Conservation (phyloP, 768 basidiomycete species). For the Royoungia palumana region DNA sequence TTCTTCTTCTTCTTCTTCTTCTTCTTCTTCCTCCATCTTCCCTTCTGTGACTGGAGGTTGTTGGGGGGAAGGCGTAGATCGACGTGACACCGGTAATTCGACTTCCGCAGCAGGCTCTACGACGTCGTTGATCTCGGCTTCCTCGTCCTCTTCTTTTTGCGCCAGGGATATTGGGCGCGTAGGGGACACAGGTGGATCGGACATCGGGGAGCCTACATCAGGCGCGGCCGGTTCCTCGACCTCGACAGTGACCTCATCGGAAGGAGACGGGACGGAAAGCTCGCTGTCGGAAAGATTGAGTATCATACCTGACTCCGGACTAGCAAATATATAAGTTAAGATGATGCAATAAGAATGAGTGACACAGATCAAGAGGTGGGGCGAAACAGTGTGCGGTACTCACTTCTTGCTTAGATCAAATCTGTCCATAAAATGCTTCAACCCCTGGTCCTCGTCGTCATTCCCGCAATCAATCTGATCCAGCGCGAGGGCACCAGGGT, state of each 20-base stretch:
- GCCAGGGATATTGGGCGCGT: constrained; percentile 20
- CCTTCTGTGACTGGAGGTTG: constrained; percentile 6
- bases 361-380: not conserved
- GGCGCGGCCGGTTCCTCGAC: constrained; percentile 10
- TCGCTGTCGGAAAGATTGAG: constrained; percentile 35
- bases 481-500: constrained; percentile 38
- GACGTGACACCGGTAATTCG: constrained; percentile 12
- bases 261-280: constrained; percentile 20
- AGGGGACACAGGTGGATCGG: constrained; percentile 32
- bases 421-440: constrained; percentile 52
- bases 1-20: constrained; percentile 11
- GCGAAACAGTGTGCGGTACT: constrained; percentile 18
- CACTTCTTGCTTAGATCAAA: constrained; percentile 55
- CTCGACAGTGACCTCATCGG: constrained; percentile 9
- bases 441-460: constrained; percentile 35
- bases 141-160: constrained; percentile 25
- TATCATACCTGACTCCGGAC: constrained; percentile 42
- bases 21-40: constrained; percentile 17
- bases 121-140: constrained; percentile 18
- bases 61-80: constrained; percentile 15
- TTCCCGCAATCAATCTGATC: constrained; percentile 33
- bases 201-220: constrained; percentile 32
- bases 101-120: constrained; percentile 9
- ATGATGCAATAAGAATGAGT: constrained; percentile 2
- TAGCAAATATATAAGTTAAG: constrained; percentile 17